phyloP scores from a whole-genome alignment of 2,329 filamentous ascomycete species.

The Microsporum ferrugineum region DNA sequence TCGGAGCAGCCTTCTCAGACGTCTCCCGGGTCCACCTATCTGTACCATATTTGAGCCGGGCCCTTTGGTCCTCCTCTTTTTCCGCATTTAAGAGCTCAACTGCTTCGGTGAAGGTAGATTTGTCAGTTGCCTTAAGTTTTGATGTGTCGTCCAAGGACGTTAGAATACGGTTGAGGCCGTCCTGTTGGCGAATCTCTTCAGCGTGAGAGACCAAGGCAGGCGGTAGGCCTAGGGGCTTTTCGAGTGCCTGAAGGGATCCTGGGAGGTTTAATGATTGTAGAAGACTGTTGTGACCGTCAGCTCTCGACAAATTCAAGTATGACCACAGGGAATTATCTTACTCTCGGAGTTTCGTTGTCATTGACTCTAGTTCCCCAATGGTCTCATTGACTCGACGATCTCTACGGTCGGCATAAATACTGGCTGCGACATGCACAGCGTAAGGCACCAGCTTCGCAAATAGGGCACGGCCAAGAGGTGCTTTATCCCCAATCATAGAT shows the following conservation, averaged over 20 bases:
- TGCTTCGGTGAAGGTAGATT: conserved; percentile 70
- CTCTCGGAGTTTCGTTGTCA: conserved; percentile 71
- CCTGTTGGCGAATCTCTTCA: conserved; percentile 84
- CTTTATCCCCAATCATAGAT: conserved; percentile 65
- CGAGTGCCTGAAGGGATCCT: conserved; percentile 82
- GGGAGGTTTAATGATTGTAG: conserved; percentile 77
- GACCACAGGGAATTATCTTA: conserved; percentile 23
- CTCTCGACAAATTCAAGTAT: background rate
- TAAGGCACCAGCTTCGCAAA: conserved; percentile 92
- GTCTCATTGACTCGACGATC: conserved; percentile 83
- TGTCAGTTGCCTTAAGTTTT: conserved; percentile 72
- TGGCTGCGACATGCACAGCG: conserved; percentile 86
- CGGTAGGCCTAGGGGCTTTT: conserved; percentile 85
- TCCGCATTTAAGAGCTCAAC: conserved; percentile 66
- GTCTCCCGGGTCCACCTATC: conserved; percentile 67
- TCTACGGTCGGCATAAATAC: conserved; percentile 84
- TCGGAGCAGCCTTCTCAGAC: conserved; percentile 56
- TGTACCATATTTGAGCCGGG: conserved; percentile 70
- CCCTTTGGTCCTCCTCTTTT: conserved; percentile 66
- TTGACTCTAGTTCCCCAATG: conserved; percentile 68
- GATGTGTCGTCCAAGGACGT: conserved; percentile 78
- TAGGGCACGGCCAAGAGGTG: conserved; percentile 69
- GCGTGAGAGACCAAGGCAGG: conserved; percentile 78
- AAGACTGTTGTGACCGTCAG: conserved; percentile 31
- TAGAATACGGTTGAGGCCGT: conserved; percentile 66